Evolutionary conservation across 2,329 filamentous ascomycete genomes (phyloP).

Genomic region (Leptodontidium sp.): DNA sequence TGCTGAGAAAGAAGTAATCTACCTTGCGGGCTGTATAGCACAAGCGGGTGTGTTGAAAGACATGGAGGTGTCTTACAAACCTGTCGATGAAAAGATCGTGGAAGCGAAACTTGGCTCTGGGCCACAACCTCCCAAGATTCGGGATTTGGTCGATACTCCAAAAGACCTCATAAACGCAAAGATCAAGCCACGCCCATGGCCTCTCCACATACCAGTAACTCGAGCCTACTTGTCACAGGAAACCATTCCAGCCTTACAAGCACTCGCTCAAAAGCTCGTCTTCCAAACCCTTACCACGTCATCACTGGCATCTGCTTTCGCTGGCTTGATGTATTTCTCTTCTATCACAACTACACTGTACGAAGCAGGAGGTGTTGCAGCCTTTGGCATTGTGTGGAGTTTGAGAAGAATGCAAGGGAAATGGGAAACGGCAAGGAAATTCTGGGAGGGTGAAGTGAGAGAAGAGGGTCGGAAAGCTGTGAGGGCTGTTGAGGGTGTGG

Average conservation of each 20-base stretch:
- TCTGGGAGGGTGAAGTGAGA: slow-evolving; percentile 72
- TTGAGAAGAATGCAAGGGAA: slow-evolving; percentile 66
- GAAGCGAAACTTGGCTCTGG: slow-evolving; percentile 27
- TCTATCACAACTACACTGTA: slow-evolving; percentile 62
- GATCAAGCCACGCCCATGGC: slow-evolving; percentile 62
- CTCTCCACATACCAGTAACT: slow-evolving; percentile 74
- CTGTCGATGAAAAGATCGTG: slow-evolving; percentile 15
- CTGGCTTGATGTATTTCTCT: slow-evolving; percentile 64
- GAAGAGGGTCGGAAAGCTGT: slow-evolving; percentile 72
- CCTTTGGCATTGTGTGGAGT: slow-evolving; percentile 67
- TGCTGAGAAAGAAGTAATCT: slow-evolving; percentile 84
- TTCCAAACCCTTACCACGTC: slow-evolving; percentile 76
- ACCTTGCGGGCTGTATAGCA: slow-evolving; percentile 78
- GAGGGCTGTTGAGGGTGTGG: slow-evolving; percentile 61
- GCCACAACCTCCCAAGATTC: slow-evolving; percentile 33
- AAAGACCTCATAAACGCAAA: slow-evolving; percentile 31
- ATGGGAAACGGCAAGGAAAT: slow-evolving; percentile 67
- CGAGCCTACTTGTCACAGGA: slow-evolving; percentile 71
- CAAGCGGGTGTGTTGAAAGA: slow-evolving; percentile 61
- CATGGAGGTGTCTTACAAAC: slow-evolving; percentile 36
- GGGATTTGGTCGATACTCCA: slow-evolving; percentile 35
- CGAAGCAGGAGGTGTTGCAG: slow-evolving; percentile 68
- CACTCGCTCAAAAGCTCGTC: slow-evolving; percentile 77
- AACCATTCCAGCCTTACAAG: slow-evolving; percentile 75
- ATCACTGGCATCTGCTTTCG: slow-evolving; percentile 63